phyloP scores from a whole-genome alignment of 2,329 filamentous ascomycete species.

The Penicillium sp. region DNA sequence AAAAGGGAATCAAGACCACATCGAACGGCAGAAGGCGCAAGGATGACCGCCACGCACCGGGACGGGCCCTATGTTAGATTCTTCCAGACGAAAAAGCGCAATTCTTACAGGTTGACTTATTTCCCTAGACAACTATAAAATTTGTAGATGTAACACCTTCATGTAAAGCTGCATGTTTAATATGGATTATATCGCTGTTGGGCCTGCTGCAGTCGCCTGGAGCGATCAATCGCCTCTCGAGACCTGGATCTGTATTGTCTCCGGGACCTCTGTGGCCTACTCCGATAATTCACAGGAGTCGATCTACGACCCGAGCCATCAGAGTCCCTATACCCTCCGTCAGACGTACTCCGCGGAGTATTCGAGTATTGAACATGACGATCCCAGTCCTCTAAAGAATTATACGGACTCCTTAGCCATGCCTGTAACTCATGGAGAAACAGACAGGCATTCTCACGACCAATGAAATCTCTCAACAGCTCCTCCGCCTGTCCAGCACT shows the following conservation, averaged over 20 bases:
- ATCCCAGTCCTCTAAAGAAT: constrained; percentile 74
- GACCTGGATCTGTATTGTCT: constrained; percentile 2
- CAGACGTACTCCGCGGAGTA: not conserved
- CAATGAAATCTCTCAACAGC: constrained; percentile 74
- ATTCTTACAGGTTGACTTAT: not conserved
- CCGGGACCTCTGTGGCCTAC: not conserved
- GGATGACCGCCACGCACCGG: no score
- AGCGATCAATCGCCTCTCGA: constrained; percentile 1
- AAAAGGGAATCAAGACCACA: no score
- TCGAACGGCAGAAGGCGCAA: no score
- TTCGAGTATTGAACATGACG: constrained; percentile 67
- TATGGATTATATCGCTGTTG: constrained; percentile 9
- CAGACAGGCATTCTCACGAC: constrained; percentile 66
- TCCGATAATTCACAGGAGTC: not conserved
- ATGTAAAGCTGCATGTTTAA: not conserved
- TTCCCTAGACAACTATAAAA: not conserved
- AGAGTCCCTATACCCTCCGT: not conserved
- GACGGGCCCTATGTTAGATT: no score
- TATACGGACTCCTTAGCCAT: constrained; percentile 79
- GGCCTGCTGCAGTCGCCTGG: constrained; percentile 4
- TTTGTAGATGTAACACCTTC: not conserved
- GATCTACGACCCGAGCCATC: constrained; percentile 10
- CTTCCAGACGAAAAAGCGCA: no score
- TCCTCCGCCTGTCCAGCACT: constrained; percentile 76
- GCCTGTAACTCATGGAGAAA: constrained; percentile 82